These are phyloP conservation scores for Suillus fuscotomentosus DNA, from an alignment of 768 basidiomycete species.

Conservation along the genomic window DNA sequence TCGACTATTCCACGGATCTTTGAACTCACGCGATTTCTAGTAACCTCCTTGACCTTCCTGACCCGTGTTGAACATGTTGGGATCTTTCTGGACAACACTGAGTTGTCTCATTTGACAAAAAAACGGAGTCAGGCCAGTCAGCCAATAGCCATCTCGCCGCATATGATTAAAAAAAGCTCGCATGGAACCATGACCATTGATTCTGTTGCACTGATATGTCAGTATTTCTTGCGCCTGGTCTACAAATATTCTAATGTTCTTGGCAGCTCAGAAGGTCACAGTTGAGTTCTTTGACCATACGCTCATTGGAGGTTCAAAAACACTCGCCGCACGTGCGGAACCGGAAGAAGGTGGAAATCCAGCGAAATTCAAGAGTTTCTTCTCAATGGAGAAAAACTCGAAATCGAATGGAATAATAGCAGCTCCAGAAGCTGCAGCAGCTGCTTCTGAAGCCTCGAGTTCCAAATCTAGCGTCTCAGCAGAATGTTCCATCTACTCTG, in stretches of 20 bases:
- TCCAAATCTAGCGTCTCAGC: not conserved
- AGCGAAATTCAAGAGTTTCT: not conserved
- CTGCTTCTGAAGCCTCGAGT: not conserved
- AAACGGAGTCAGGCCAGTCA: not conserved
- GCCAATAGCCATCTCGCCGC: not conserved
- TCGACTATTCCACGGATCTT: constrained; percentile 40
- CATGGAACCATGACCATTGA: not conserved
- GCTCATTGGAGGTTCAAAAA: not conserved
- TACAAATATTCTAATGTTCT: not conserved
- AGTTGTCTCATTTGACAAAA: not conserved
- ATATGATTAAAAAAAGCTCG: not conserved
- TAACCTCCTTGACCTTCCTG: constrained; percentile 51
- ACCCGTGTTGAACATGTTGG: constrained; percentile 25
- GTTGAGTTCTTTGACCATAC: not conserved
- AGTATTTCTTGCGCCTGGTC: not conserved
- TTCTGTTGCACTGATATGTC: not conserved
- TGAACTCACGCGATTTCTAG: constrained; percentile 47
- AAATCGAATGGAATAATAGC: not conserved
- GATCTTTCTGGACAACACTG: not conserved
- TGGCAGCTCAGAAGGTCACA: not conserved
- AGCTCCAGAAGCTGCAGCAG: not conserved
- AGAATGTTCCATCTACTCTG: constrained; percentile 13
- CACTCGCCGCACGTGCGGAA: not conserved
- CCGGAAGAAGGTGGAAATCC: constrained; percentile 2
- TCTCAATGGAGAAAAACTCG: not conserved